Evolutionary conservation across 2,329 filamentous ascomycete genomes (phyloP).

Genomic region (Pseudogymnoascus sp.): DNA sequence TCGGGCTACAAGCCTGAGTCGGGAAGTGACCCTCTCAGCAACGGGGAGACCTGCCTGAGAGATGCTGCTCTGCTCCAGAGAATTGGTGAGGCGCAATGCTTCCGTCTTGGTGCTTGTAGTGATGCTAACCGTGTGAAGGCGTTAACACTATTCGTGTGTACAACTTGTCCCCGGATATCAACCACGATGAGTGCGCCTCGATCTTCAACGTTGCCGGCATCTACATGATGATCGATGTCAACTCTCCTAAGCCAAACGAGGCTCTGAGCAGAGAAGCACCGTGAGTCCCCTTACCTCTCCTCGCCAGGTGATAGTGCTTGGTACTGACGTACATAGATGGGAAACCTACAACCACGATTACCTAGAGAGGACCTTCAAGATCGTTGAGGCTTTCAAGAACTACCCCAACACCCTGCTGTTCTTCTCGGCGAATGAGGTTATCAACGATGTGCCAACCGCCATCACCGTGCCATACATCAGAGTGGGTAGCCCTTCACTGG

Average conservation of each 20-base stretch:
- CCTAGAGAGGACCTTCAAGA: conserved; percentile 57
- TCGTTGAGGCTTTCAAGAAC: conserved; percentile 58
- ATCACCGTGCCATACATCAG: conserved; percentile 57
- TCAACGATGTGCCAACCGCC: conserved; percentile 56
- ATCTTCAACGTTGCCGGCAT: conserved; percentile 62
- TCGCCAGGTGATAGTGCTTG: background rate
- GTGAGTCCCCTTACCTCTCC: background rate
- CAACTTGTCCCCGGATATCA: conserved; percentile 56
- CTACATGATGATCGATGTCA: conserved; percentile 62
- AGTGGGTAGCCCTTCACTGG: conserved; percentile 16
- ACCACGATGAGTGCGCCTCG: conserved; percentile 58
- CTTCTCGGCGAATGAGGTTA: conserved; percentile 75
- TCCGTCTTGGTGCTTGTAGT: conserved; percentile 10
- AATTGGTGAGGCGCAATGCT: conserved; percentile 30
- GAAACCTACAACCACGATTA: conserved; percentile 51
- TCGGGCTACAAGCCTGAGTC: conserved; percentile 49
- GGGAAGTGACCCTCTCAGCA: conserved; percentile 51
- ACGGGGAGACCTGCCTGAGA: conserved; percentile 49
- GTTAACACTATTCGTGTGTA: conserved; percentile 64
- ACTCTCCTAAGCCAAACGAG: conserved; percentile 53
- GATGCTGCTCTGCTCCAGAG: conserved; percentile 59
- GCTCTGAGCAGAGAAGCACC: conserved; percentile 46
- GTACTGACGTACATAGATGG: conserved; percentile 29
- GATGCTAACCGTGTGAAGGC: conserved; percentile 25
- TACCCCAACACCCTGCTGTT: conserved; percentile 63